phyloP scores from a whole-genome alignment of 352 stramenopile species.

The Phytophthora boehmeriae region DNA sequence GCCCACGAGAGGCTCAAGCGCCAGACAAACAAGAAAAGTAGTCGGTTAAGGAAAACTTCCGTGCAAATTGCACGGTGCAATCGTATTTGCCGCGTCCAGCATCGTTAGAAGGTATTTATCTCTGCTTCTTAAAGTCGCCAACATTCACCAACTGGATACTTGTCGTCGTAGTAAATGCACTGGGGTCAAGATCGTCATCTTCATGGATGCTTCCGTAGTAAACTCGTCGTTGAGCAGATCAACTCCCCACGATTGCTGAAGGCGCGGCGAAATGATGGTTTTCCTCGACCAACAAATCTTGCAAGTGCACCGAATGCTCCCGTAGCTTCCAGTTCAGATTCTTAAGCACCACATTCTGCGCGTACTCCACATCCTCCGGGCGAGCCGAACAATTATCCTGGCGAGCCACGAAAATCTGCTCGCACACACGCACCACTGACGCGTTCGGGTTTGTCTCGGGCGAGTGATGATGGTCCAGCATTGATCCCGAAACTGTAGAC shows the following conservation, averaged over 20 bases:
- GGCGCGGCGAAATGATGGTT: conserved; percentile 5
- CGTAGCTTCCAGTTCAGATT: conserved; percentile 26
- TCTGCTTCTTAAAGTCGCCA: no score
- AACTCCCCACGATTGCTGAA: conserved; percentile 1
- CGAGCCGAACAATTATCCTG: conserved; percentile 12
- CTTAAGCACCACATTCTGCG: conserved; percentile 26
- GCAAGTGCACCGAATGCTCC: conserved; percentile 20
- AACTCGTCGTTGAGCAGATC: no score
- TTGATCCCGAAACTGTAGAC: conserved; percentile 30
- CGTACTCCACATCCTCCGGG: conserved; percentile 16
- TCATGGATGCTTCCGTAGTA: no score
- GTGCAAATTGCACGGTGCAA: no score
- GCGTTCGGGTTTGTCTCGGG: conserved; percentile 16
- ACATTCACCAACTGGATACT: no score
- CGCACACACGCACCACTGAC: conserved; percentile 26
- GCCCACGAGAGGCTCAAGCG: no score
- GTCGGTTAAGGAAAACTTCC: no score
- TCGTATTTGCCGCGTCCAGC: no score
- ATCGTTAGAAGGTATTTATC: no score
- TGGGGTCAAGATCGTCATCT: no score
- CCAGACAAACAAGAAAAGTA: no score
- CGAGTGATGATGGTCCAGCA: conserved; percentile 30
- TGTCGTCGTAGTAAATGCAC: no score
- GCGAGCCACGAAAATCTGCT: conserved; percentile 32
- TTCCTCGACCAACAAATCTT: conserved; percentile 18